Percentiles rank a stretch among this genome's conserved stretches.
Conservation (phyloP, 2,329 filamentous ascomycete genomes). For the Sporothrix pallida region DNA sequence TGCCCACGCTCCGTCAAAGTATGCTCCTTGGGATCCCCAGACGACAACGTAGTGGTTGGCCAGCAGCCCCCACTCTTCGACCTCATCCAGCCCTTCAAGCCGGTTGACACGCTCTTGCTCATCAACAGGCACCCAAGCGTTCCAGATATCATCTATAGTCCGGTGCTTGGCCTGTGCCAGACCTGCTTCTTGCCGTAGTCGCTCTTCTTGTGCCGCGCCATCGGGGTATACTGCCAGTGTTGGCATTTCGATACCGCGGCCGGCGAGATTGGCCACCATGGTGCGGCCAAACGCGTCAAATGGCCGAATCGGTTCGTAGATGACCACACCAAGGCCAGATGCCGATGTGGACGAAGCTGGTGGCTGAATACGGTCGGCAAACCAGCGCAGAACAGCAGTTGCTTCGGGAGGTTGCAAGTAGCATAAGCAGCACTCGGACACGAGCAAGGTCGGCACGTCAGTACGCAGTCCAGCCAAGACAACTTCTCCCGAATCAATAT, state of each 20-base stretch:
- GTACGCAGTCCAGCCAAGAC: conserved; percentile 55
- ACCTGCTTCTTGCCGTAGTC: conserved; percentile 67
- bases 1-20: conserved; percentile 43
- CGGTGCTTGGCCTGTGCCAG: conserved; percentile 57
- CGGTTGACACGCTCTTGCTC: conserved; percentile 82
- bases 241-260: conserved; percentile 81
- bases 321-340: conserved; percentile 57
- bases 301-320: conserved; percentile 90
- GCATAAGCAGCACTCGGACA: conserved; percentile 95
- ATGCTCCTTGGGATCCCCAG: conserved; percentile 77
- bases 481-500: background rate
- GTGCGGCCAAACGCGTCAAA: conserved; percentile 86
- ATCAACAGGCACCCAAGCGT: conserved; percentile 68
- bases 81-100: conserved; percentile 88
- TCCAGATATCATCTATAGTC: conserved; percentile 69
- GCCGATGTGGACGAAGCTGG: background rate
- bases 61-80: conserved; percentile 90
- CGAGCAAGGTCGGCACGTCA: conserved; percentile 76
- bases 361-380: conserved; percentile 56
- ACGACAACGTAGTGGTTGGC: conserved; percentile 87
- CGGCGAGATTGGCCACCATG: conserved; percentile 88
- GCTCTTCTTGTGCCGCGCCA: conserved; percentile 68
- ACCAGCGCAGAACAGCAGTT: conserved; percentile 67
- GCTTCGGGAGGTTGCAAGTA: conserved; percentile 76
- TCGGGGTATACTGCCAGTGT: conserved; percentile 76